Evolutionary conservation across 2,329 filamentous ascomycete species (phyloP), one percentile per base, ranked within the genome.

Genomic region (Scedosporium dehoogii): DNA sequence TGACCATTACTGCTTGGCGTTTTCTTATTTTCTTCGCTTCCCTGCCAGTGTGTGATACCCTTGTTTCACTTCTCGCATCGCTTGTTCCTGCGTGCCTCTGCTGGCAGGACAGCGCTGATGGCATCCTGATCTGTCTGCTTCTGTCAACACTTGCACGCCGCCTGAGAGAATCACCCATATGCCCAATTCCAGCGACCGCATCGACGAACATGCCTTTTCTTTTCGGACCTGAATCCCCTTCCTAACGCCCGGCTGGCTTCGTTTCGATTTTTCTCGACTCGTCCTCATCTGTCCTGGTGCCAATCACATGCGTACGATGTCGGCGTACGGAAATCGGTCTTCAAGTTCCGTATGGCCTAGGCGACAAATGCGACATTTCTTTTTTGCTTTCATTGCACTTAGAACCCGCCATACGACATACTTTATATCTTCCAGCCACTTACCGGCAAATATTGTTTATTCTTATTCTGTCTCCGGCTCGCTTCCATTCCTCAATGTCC

Each of bases 381-480:
- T 59, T 25, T 21, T 4, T n/a, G 16, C 58, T 41, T 29, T 57
- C 10, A 14, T 16, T 44, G 56, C 60, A 44, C 46, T 42, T 62
- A 18, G 18, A 21, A 61, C 44, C 16, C 46, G 23, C 59, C 21
- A 23, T 55, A 16, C 21, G 29, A 55, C 48, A 42, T 42, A 61
- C 29, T n/a, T n/a, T 61, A 29, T 41, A 56, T 27, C 42, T 33
- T 61, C 25, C 14, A 56, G 53, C 60, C 53, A 62, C 21, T 21
- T 62, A 62, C 42, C 38, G 60, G 60, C 53, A 23, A 62, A 23
- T 62, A 62, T 53, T 62, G 60, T 62, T 55, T 62, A 62, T 62
- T 62, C 51, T 57, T 62, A 62, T 62, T 58, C n/a, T 18, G 59
- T 61, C 60, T 14, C 53, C 38, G 33, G 41, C 59, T 27, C 59